phyloP scores from a whole-genome alignment of 225 moss, liverwort and hornwort genomes.

The Marchantia paleacea region DNA sequence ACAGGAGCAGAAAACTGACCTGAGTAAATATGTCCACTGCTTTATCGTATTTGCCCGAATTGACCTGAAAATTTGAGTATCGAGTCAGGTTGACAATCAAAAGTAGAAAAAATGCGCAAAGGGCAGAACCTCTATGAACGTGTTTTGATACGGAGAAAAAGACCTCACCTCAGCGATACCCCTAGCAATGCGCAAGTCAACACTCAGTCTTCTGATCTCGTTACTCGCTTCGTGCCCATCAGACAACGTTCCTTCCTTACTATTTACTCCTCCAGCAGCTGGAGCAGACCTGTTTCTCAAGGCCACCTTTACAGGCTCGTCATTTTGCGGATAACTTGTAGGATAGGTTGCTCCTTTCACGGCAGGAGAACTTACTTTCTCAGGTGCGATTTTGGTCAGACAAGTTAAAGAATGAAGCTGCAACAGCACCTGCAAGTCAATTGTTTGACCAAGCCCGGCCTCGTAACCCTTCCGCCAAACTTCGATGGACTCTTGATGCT shows the following conservation, averaged over 20 bases:
- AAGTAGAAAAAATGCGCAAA: background rate
- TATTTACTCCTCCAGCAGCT: constrained; percentile 19
- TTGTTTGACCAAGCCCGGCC: constrained; percentile 60
- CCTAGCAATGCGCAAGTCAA: constrained; percentile 23
- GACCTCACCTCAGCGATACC: constrained; percentile 34
- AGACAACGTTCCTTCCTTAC: constrained; percentile 1
- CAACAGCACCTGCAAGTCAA: constrained; percentile 66
- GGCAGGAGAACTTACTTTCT: background rate
- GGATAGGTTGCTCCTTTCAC: background rate
- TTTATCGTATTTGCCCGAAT: constrained; percentile 66
- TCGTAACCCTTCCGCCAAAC: constrained; percentile 74
- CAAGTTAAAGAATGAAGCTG: constrained; percentile 65
- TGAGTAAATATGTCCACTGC: constrained; percentile 65
- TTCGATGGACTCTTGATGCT: constrained; percentile 57
- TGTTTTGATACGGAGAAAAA: background rate
- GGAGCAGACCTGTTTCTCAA: constrained; percentile 43
- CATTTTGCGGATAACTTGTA: constrained; percentile 22
- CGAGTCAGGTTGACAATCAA: background rate
- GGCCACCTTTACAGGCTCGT: constrained; percentile 18
- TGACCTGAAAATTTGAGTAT: constrained; percentile 47
- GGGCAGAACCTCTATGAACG: background rate
- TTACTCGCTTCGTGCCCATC: constrained; percentile 10
- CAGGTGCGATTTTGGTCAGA: constrained; percentile 2
- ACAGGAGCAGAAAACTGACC: constrained; percentile 32
- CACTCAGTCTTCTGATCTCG: background rate